These are phyloP conservation scores for Dothideomycetes sp. DNA, from an alignment of 2,329 filamentous ascomycete genomes.

Conservation along the genomic window DNA sequence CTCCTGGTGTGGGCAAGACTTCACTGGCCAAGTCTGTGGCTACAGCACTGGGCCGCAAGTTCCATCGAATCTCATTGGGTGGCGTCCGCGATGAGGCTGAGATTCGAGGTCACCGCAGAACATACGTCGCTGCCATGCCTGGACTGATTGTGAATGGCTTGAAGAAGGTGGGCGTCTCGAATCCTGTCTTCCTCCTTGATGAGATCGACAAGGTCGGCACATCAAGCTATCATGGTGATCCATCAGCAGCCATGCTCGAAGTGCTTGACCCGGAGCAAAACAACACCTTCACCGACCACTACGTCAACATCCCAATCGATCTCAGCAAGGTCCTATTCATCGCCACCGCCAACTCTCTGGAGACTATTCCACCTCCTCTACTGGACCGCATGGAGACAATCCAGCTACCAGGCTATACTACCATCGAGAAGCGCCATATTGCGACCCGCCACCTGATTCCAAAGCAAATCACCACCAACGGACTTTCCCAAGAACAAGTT, in stretches of 20 bases:
- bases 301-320: conserved; percentile 90
- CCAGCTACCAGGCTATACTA: conserved; percentile 86
- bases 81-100: conserved; percentile 95
- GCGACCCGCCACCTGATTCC: conserved; percentile 87
- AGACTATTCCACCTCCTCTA: conserved; percentile 88
- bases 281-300: conserved; percentile 88
- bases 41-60: conserved; percentile 83
- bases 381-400: conserved; percentile 98
- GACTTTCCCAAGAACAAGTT: conserved; percentile 65
- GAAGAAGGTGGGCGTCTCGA: conserved; percentile 90
- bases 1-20: conserved; percentile 92
- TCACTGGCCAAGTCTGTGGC: conserved; percentile 89
- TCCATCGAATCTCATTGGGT: conserved; percentile 91
- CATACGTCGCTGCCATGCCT: conserved; percentile 98
- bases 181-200: conserved; percentile 89
- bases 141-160: conserved; percentile 86
- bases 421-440: conserved; percentile 92
- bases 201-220: conserved; percentile 96
- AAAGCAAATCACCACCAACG: conserved; percentile 88
- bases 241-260: conserved; percentile 94
- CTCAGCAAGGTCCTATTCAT: conserved; percentile 96
- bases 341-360: conserved; percentile 86
- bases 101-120: conserved; percentile 86
- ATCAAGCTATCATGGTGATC: conserved; percentile 87
- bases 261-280: conserved; percentile 97